Conservation (phyloP, 148 eudicot species). For the Fallopia convolvulus region DNA sequence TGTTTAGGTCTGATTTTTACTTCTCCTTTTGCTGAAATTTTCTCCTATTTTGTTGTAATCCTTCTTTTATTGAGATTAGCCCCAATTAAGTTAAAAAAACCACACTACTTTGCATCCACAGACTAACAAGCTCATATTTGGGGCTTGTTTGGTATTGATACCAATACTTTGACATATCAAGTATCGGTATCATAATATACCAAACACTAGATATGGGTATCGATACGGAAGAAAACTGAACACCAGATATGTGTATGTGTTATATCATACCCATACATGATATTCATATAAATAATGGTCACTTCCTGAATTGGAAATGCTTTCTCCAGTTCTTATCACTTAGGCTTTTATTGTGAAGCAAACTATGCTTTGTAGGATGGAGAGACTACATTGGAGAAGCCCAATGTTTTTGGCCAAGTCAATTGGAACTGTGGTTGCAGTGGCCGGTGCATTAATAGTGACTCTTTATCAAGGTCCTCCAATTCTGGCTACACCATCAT, state of each 20-base stretch:
- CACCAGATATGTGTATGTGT: no score
- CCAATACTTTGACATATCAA: neutral
- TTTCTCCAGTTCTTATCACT: neutral
- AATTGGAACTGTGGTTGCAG: constrained; percentile 33
- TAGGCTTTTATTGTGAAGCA: no score
- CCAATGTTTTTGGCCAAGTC: constrained; percentile 28
- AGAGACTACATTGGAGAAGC: constrained; percentile 28
- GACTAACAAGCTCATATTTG: neutral
- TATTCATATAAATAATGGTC: neutral
- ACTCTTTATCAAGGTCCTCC: constrained; percentile 48
- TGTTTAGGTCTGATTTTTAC: constrained; percentile 39
- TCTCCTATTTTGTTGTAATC: neutral
- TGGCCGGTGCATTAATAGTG: constrained; percentile 41
- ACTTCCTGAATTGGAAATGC: neutral
- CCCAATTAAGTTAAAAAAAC: neutral
- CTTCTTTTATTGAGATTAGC: neutral
- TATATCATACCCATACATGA: no score
- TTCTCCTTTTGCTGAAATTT: neutral
- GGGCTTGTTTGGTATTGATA: neutral
- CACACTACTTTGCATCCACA: neutral
- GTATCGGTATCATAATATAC: neutral
- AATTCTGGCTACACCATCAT: constrained; percentile 24
- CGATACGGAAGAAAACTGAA: no score
- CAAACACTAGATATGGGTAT: no score
- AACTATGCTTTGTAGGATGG: constrained; percentile 31